Evolutionary conservation across 2,329 filamentous ascomycete genomes (phyloP).

Genomic region (Fusarium nodosum): DNA sequence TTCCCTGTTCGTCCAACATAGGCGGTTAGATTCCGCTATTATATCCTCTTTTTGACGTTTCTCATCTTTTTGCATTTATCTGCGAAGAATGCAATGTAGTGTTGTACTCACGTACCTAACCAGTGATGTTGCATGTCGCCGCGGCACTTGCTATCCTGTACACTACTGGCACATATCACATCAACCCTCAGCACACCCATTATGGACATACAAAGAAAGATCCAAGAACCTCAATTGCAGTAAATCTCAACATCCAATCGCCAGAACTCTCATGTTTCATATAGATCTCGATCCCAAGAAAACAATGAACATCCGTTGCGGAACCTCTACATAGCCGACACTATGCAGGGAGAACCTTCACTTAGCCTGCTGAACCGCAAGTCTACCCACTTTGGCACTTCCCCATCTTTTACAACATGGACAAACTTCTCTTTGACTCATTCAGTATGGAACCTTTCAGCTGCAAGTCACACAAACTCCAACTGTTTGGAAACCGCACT

Average conservation of each 20-base stretch:
- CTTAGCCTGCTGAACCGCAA: conserved; percentile 3
- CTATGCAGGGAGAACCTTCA: conserved; percentile 33
- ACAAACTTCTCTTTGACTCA: conserved; percentile 8
- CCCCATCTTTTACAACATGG: conserved; percentile 21
- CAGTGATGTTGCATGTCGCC: neutral
- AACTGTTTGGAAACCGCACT: neutral
- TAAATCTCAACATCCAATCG: no score
- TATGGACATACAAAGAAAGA: neutral
- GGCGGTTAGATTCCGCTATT: conserved; percentile 44
- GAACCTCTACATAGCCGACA: conserved; percentile 19
- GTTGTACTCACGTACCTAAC: no score
- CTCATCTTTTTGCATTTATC: neutral
- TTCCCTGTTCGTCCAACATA: conserved; percentile 52
- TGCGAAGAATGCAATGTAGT: neutral
- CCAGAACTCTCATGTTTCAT: neutral
- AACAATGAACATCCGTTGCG: neutral
- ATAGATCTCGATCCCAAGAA: conserved; percentile 28
- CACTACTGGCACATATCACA: neutral
- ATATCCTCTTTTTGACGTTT: conserved; percentile 31
- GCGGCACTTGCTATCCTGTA: neutral
- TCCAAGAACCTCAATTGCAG: neutral
- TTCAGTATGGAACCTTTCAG: neutral
- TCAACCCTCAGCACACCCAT: neutral
- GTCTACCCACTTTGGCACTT: conserved; percentile 16
- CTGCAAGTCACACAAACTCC: conserved; percentile 13